Conservation (phyloP, 176 grass and related monocot genomes). For the Hordeum vulgare region DNA sequence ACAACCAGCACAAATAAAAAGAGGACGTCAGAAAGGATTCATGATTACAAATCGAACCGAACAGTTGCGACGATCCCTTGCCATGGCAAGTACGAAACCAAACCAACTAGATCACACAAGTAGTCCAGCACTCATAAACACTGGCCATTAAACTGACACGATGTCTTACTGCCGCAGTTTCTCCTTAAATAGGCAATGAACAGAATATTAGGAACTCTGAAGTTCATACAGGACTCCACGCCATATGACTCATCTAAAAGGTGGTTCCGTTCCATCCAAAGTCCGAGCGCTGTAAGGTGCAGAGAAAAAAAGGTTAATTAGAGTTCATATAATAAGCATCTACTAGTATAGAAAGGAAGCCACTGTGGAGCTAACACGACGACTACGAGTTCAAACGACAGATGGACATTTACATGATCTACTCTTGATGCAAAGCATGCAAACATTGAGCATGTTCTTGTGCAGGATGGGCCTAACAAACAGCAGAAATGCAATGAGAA, state of each 20-base stretch:
- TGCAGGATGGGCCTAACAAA: conserved; percentile 80
- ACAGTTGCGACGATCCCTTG: background rate
- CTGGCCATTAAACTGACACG: background rate
- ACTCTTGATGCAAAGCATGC: conserved; percentile 98
- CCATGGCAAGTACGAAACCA: background rate
- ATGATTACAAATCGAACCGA: background rate
- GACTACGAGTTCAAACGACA: background rate
- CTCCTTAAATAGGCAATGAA: conserved; percentile 14
- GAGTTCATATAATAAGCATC: background rate
- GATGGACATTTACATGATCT: conserved; percentile 57
- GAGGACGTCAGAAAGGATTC: background rate
- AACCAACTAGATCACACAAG: background rate
- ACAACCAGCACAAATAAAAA: background rate
- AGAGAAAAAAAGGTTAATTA: background rate
- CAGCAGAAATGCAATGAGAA: conserved; percentile 51
- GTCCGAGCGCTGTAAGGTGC: conserved; percentile 34
- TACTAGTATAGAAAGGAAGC: background rate
- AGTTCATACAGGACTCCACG: background rate
- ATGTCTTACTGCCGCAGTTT: background rate
- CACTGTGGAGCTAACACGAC: background rate
- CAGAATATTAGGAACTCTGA: background rate
- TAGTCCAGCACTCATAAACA: background rate
- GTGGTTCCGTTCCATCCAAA: conserved; percentile 64
- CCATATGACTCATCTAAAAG: conserved; percentile 7
- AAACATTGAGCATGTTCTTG: conserved; percentile 94